Conservation (phyloP, 805 yeast species). For the Saturnispora saitoi region DNA sequence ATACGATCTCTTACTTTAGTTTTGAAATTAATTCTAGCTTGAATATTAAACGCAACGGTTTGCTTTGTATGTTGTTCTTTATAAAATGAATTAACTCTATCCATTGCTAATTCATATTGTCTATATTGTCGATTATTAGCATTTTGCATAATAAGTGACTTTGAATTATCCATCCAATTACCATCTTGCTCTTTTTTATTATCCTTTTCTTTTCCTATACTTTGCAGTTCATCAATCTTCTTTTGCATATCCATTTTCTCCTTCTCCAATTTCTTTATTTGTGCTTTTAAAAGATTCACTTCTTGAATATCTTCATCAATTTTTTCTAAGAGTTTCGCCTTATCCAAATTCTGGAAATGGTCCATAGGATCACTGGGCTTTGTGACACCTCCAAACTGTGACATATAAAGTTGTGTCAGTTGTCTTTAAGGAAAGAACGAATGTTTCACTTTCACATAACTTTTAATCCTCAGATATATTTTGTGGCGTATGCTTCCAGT, state of each 20-base stretch:
- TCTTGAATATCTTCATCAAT: conserved; percentile 38
- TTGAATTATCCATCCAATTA: conserved; percentile 20
- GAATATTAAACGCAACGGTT: conserved; percentile 64
- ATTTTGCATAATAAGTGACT: conserved; percentile 17
- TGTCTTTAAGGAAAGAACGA: background rate
- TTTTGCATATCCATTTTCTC: conserved; percentile 3
- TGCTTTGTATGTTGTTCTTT: conserved; percentile 61
- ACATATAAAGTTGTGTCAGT: background rate
- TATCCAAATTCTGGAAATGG: conserved; percentile 24
- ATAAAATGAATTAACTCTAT: conserved; percentile 57
- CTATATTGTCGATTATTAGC: conserved; percentile 36
- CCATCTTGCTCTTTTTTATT: conserved; percentile 2
- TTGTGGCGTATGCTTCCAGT: background rate
- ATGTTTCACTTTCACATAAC: background rate
- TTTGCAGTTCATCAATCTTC: conserved; percentile 5
- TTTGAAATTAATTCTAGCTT: conserved; percentile 64
- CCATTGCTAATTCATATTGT: conserved; percentile 62
- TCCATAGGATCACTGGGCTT: background rate
- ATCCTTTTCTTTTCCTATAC: conserved; percentile 5
- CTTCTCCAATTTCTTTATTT: conserved; percentile 19
- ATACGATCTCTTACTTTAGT: conserved; percentile 57
- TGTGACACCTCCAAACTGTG: background rate
- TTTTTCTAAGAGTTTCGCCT: conserved; percentile 30
- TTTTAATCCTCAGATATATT: background rate
- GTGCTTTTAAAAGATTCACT: conserved; percentile 30